Base-by-base conservation (phyloP, 2,329 filamentous ascomycete species). In the Ceratocystis eucalypticola region DNA sequence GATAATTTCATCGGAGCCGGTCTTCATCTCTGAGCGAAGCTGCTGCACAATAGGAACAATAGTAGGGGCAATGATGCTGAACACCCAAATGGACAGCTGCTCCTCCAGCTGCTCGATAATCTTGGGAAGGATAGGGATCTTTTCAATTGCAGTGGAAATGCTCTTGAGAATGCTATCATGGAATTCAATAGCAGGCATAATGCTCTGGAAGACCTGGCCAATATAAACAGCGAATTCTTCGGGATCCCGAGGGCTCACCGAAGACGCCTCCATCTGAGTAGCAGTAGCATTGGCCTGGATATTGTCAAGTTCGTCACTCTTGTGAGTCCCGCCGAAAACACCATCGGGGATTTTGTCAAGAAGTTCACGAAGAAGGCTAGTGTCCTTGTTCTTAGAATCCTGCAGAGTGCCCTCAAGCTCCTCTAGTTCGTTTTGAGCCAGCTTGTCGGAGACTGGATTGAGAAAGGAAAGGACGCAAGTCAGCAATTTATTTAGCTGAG, bases 111-210 rank as follows among this genome's bases (percentile, higher is more conserved):
- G 85, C 76, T 96, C 91, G 66, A 96, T 82, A 53, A 96, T 80
- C 71, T 95, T 88, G 65, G 90, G 89, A 20, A 96, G 79, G 48
- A 96, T 81, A 0, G 92, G 92, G 50, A 96, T 91, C 70, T 89
- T 86, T 75, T 95, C 89, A 68, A 96, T 86, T 12, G 89, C 86
- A 71, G 87, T 80, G 61, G 84, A 84, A 72, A 96, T 92, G 64
- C 77, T 78, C 77, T 93, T 86, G 81, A 96, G 86, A 68, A 96
- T 79, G 62, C 93, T 85, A 74, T 96, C 92, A 72, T 96, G 92
- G 80, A 91, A 96, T 74, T 96, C 82, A 68, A 96, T 88, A 69
- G 91, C 88, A 1, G 93, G 92, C 79, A 93, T 93, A 70, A 96
- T 87, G 75, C 96, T 87, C 73, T 82, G 78, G 70, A 87, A 88